Evolutionary conservation across 1,139 yeast genomes (phyloP).

Genomic region (Pneumocystis canis): DNA sequence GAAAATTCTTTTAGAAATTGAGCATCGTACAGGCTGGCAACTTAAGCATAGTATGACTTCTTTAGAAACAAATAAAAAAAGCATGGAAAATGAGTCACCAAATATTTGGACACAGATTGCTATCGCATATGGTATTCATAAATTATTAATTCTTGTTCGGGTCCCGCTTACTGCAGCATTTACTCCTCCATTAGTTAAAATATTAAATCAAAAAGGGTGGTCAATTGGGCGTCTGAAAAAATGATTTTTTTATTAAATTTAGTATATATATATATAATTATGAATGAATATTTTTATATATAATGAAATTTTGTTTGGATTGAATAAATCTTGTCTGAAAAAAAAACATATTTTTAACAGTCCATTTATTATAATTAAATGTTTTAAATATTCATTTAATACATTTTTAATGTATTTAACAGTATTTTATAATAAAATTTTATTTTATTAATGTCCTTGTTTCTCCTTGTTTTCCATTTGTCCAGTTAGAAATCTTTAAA

Average conservation of each 20-base stretch:
- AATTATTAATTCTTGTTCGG: constrained; percentile 61
- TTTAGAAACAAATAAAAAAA: not conserved
- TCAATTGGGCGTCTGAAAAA: not conserved
- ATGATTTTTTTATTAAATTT: not conserved
- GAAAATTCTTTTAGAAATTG: constrained; percentile 27
- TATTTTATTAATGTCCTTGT: not conserved
- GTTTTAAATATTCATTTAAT: not conserved
- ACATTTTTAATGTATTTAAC: no score
- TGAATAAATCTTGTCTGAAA: not conserved
- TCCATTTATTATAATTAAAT: not conserved
- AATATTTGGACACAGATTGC: constrained; percentile 47
- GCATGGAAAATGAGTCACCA: constrained; percentile 15
- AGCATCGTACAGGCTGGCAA: constrained; percentile 31
- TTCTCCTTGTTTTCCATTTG: not conserved
- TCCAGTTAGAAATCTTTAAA: not conserved
- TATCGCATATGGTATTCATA: constrained; percentile 87
- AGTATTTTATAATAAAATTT: not conserved
- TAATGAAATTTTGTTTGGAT: not conserved
- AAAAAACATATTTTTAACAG: not conserved
- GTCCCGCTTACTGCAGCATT: constrained; percentile 85
- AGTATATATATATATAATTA: not conserved
- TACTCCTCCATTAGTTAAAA: constrained; percentile 61
- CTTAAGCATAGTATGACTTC: constrained; percentile 17
- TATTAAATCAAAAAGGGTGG: not conserved
- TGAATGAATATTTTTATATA: no score